Base-by-base conservation (phyloP, 768 basidiomycete species). In the Roridomyces roridus region DNA sequence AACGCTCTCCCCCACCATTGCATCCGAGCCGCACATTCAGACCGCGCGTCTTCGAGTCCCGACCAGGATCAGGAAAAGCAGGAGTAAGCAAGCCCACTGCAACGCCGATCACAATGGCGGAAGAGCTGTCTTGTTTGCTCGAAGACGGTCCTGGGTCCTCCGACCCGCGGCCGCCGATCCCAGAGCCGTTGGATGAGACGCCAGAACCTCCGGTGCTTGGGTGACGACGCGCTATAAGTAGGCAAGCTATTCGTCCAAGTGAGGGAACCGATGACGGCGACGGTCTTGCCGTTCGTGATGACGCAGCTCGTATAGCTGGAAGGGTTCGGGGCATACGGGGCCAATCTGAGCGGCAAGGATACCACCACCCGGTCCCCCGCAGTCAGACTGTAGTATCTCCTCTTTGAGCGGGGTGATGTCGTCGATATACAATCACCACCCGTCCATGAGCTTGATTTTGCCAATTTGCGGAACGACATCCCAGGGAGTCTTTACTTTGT, bases 211-310 rank as follows among this genome's bases (percentile, higher is more conserved):
- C 46, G 26, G 28, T 46, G n/a, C n/a, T 21, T 50, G 42, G 11
- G 14, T 28, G n/a, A 41, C 11, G 20, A n/a, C 10, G 48, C 43
- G 26, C 23, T 46, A 51, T 26, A 45, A 11, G 45, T 59, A 23
- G 58, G 57, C 15, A 64, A 23, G 9, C 59, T 59, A 36, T 50
- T 44, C 29, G 41, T 36, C 50, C 36, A 51, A 24, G 57, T 58
- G 15, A 59, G 37, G 45, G 49, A 51, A 36, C 56, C 60, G 17
- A 55, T 37, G 4, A 59, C 52, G 24, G 57, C 44, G 31, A 56
- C 25, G n/a, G 61, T 63, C 45, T 57, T 62, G 10, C 64, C 55
- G 23, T 39, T 55, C 24, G 50, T 29, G 5, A 57, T 37, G 17
- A 54, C 20, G 49, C 52, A 25, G 12, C 24, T 43, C 5, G 61